Conservation (phyloP, 202 grass and related monocot species). For the Zizania palustris region DNA sequence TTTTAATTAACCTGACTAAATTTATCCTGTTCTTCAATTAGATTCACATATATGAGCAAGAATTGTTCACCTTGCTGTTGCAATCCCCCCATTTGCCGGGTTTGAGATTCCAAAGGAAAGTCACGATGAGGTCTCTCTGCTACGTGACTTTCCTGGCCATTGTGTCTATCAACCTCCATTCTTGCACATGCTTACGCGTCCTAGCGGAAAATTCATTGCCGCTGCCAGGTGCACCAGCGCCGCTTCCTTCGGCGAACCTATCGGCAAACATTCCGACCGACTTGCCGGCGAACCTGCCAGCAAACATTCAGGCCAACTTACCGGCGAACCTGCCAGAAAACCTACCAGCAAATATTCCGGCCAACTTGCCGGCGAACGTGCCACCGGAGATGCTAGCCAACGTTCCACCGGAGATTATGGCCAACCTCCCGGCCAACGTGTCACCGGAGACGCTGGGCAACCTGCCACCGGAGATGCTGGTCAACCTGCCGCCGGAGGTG, state of each 20-base stretch:
- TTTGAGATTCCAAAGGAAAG: slow-evolving; percentile 38
- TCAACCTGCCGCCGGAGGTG: slow-evolving; percentile 12
- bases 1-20: slow-evolving; percentile 28
- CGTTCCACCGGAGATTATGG: background rate
- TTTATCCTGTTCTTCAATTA: slow-evolving; percentile 41
- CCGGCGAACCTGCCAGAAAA: background rate
- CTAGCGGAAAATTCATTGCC: slow-evolving; percentile 32
- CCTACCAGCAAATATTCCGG: background rate
- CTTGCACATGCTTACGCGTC: slow-evolving; percentile 32
- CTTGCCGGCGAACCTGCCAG: background rate
- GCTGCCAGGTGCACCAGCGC: background rate
- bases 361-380: background rate
- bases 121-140: slow-evolving; percentile 47
- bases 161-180: slow-evolving; percentile 19
- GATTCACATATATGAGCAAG: slow-evolving; percentile 13
- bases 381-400: background rate
- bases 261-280: background rate
- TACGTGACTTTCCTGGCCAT: slow-evolving; percentile 51
- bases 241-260: background rate
- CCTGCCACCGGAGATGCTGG: slow-evolving; percentile 22
- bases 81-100: slow-evolving; percentile 35
- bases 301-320: background rate
- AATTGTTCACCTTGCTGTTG: slow-evolving; percentile 29
- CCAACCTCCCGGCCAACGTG: slow-evolving; percentile 1
- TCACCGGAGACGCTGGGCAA: slow-evolving; percentile 20